Evolutionary conservation across 75 land plant genomes (phyloP), one percentile per base, ranked within the genome.

Genomic region (Gnetum montanum): DNA sequence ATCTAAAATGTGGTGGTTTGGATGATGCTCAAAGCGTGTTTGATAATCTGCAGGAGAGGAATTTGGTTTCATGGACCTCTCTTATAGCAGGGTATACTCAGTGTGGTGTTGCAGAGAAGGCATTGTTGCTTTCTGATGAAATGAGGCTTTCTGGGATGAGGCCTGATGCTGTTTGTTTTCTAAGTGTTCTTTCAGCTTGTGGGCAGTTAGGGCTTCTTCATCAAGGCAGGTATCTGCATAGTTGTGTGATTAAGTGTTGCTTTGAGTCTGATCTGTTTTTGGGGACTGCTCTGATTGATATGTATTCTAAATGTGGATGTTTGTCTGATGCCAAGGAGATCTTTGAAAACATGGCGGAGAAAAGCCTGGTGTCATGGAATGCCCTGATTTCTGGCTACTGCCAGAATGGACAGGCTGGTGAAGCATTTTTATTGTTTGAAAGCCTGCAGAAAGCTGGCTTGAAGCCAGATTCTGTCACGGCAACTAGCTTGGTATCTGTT

Each of bases 1-100:
- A 82, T 58, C 76, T 76, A 20, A 86, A 79, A 56, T 86, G 86
- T 65, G 74, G 77, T 30, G 34, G 67, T 47, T 25, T 82, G 24
- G 67, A 64, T 35, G 74, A 75, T 25, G 71, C 86, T 18, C 63
- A 33, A 30, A 27, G 40, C 34, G 49, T 82, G 15, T 86, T 86
- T 57, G 49, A 41, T 6, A 24, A 41, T 49, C 57, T 70, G 45
- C 64, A 35, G 7, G 49, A 66, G 45, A 69, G 46, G 49, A 75
- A 79, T 41, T 46, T 35, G 28, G 72, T 79, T 25, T 64, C 77
- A 28, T 82, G 80, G 86, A 65, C 74, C 24, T 74, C 78, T n/a
- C 74, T 86, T 77, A 79, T 86, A 46, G 50, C 71, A 54, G 75
- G 77, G 1, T 73, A 70, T 59, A 45, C 64, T 7, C 74, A 70